These are phyloP conservation scores for Penicillium sp. DNA, from an alignment of 2,329 filamentous ascomycete genomes.

Conservation along the genomic window DNA sequence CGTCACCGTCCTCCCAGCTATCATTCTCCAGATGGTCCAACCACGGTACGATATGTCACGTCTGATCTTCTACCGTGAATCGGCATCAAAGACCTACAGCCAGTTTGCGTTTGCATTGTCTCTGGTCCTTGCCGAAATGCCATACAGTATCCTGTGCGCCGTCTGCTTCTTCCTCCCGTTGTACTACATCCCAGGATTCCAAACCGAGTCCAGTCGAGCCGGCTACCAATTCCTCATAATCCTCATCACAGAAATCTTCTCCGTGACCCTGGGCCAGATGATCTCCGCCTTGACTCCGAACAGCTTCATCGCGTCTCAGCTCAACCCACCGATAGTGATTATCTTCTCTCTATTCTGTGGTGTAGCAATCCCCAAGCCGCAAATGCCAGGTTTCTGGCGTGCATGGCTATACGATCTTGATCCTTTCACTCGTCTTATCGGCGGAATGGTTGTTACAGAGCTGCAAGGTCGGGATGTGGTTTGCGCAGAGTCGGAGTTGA, in stretches of 20 bases:
- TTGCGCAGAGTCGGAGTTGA: constrained; percentile 64
- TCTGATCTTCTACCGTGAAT: constrained; percentile 81
- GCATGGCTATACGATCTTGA: constrained; percentile 80
- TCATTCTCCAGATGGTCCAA: constrained; percentile 82
- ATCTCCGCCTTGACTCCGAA: constrained; percentile 75
- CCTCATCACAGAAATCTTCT: constrained; percentile 79
- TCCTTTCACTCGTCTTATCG: constrained; percentile 78
- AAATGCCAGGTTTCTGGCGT: constrained; percentile 77
- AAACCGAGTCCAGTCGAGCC: constrained; percentile 61
- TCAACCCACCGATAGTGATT: constrained; percentile 81
- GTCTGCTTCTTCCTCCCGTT: constrained; percentile 78
- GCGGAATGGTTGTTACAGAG: constrained; percentile 76
- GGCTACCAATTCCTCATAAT: constrained; percentile 88
- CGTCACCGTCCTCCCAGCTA: constrained; percentile 73
- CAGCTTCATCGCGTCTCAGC: constrained; percentile 73
- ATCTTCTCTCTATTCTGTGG: constrained; percentile 84
- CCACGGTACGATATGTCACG: constrained; percentile 78
- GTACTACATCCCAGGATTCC: constrained; percentile 81
- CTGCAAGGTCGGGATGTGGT: constrained; percentile 64
- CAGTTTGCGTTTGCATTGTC: constrained; percentile 74
- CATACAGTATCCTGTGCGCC: constrained; percentile 77
- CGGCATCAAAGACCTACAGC: constrained; percentile 82
- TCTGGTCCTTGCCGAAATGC: constrained; percentile 80
- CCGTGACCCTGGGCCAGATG: constrained; percentile 74
- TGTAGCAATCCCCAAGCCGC: constrained; percentile 74